Percentiles rank a stretch among this genome's conserved stretches.
phyloP scores from a whole-genome alignment of 2,329 filamentous ascomycete species.

The Arthrocladium fulminans region DNA sequence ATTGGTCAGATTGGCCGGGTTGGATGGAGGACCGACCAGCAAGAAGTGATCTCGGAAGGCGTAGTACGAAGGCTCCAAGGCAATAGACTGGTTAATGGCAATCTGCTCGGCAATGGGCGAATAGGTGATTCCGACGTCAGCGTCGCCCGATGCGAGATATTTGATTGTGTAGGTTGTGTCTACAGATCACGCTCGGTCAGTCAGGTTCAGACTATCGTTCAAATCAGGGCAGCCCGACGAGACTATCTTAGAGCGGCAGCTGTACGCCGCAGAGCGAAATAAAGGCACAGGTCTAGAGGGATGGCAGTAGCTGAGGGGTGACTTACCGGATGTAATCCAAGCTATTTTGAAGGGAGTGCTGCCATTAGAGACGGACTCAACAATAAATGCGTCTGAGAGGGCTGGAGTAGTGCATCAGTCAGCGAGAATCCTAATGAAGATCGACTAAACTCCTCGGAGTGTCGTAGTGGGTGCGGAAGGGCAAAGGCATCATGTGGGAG shows the following conservation, averaged over 20 bases:
- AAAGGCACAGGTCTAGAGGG: too few relatives aligned
- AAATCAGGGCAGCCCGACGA: too few relatives aligned
- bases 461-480: too few relatives aligned
- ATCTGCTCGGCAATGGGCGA: slow-evolving; percentile 35
- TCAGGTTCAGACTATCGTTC: too few relatives aligned
- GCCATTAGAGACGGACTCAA: slow-evolving; percentile 22
- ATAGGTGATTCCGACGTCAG: slow-evolving; percentile 42
- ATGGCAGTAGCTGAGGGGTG: too few relatives aligned
- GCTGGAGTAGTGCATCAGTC: slow-evolving; percentile 15
- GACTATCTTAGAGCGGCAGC: too few relatives aligned
- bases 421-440: background rate
- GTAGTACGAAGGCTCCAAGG: slow-evolving; percentile 31
- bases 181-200: too few relatives aligned
- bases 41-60: slow-evolving; percentile 42
- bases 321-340: slow-evolving; percentile 40
- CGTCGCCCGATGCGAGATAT: slow-evolving; percentile 32
- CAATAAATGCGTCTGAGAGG: slow-evolving; percentile 33
- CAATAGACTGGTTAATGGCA: slow-evolving; percentile 35
- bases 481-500: too few relatives aligned
- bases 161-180: slow-evolving; percentile 41
- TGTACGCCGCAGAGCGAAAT: too few relatives aligned
- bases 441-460: background rate
- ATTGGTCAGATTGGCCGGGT: slow-evolving; percentile 7
- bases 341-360: slow-evolving; percentile 32
- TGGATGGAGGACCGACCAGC: slow-evolving; percentile 28